A percentile compares a stretch with the other conserved stretches of the same genome.
phyloP scores from a whole-genome alignment of 1,139 yeast species.

The Pichia sp. region DNA sequence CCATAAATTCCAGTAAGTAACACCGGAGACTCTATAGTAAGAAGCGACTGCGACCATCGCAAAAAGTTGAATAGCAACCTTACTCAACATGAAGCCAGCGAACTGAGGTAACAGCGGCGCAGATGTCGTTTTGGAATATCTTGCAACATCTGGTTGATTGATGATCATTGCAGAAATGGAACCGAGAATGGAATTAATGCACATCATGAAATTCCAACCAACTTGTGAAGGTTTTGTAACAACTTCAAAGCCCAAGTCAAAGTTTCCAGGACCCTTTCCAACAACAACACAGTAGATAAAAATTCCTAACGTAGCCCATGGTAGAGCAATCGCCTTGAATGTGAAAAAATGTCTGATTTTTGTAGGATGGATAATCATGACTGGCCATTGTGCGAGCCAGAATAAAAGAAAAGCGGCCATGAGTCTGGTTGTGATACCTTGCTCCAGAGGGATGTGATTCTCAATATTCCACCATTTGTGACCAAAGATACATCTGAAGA shows the following conservation, averaged over 20 bases:
- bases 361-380: conserved; percentile 27
- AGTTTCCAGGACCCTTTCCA: conserved; percentile 35
- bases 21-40: conserved; percentile 21
- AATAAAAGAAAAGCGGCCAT: conserved; percentile 38
- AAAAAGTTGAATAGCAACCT: conserved; percentile 21
- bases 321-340: conserved; percentile 31
- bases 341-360: conserved; percentile 33
- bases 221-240: conserved; percentile 31
- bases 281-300: conserved; percentile 21
- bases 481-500: conserved; percentile 24
- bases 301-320: conserved; percentile 38
- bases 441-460: conserved; percentile 25
- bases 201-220: conserved; percentile 32
- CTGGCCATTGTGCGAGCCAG: conserved; percentile 33
- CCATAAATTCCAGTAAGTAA: conserved; percentile 25
- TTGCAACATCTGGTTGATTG: conserved; percentile 30
- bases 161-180: conserved; percentile 31
- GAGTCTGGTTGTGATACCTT: conserved; percentile 33
- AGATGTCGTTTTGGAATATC: conserved; percentile 30
- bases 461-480: conserved; percentile 17
- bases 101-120: conserved; percentile 26
- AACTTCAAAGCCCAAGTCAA: conserved; percentile 25
- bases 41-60: conserved; percentile 24
- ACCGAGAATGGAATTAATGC: conserved; percentile 39
- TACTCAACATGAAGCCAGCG: conserved; percentile 21